A percentile compares a stretch with the other conserved stretches of the same genome.
These are phyloP conservation scores for Ganoderma lingzhi DNA, from an alignment of 1,284 basidiomycete genomes.

Conservation along the genomic window DNA sequence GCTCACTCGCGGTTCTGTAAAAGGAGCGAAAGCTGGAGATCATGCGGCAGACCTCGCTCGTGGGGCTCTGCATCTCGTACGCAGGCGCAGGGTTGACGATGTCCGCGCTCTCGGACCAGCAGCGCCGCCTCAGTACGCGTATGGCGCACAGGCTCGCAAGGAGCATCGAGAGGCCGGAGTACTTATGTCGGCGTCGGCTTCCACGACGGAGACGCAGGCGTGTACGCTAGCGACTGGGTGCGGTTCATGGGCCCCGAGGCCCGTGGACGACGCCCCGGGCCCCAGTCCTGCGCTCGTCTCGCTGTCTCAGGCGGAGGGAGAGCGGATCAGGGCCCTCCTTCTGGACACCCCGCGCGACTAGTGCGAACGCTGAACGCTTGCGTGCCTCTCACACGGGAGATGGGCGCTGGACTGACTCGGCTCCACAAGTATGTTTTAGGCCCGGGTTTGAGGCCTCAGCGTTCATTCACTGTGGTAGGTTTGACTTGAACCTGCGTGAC, in stretches of 20 bases:
- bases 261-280: constrained; percentile 22
- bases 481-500: no score
- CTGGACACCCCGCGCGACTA: constrained; percentile 25
- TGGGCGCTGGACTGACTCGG: constrained; percentile 8
- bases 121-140: constrained; percentile 13
- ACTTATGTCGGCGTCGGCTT: constrained; percentile 31
- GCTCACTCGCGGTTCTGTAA: constrained; percentile 16
- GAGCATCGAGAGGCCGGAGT: constrained; percentile 28
- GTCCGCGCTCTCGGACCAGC: constrained; percentile 15
- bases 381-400: constrained; percentile 1
- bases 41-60: constrained; percentile 28
- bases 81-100: constrained; percentile 19
- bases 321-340: constrained; percentile 27
- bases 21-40: constrained; percentile 31
- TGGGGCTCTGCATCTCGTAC: constrained; percentile 30
- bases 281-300: constrained; percentile 21
- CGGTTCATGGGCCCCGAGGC: constrained; percentile 28
- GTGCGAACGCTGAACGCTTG: neutral
- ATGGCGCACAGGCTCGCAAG: constrained; percentile 27
- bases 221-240: constrained; percentile 24
- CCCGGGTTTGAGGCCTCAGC: no score
- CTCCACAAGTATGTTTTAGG: constrained; percentile 5
- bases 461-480: no score
- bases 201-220: constrained; percentile 22
- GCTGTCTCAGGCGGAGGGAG: constrained; percentile 26